Evolutionary conservation across 192 early-diverging fungal species (phyloP).

Genomic region (Kickxella alabastrina): DNA sequence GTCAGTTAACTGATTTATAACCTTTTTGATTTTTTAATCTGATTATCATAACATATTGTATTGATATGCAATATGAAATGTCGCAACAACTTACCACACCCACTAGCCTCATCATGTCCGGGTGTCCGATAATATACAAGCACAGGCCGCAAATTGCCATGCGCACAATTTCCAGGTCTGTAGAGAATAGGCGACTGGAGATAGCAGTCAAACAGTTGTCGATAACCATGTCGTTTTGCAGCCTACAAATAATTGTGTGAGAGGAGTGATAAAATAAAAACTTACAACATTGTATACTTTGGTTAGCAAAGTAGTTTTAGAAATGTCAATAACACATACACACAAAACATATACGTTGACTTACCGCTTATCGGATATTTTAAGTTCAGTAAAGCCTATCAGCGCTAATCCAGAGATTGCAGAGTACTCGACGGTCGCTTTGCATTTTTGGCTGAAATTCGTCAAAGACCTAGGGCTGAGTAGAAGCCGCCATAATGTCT

Average conservation of each 20-base stretch:
- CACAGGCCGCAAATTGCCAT: slow-evolving; percentile 16
- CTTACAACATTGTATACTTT: not conserved
- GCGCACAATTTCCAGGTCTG: slow-evolving; percentile 10
- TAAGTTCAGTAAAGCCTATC: slow-evolving; percentile 32
- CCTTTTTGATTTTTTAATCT: too few relatives aligned
- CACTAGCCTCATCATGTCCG: slow-evolving; percentile 8
- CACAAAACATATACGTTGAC: too few relatives aligned
- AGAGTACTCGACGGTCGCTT: slow-evolving; percentile 8
- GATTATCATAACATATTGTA: too few relatives aligned
- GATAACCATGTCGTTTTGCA: slow-evolving; percentile 24
- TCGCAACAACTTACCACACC: slow-evolving; percentile 34
- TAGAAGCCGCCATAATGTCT: slow-evolving; percentile 23
- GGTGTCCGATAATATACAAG: slow-evolving; percentile 13
- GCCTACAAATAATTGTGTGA: too few relatives aligned
- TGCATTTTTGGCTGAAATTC: slow-evolving; percentile 10
- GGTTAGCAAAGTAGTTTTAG: not conserved
- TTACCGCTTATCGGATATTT: slow-evolving; percentile 35
- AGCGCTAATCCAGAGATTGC: slow-evolving; percentile 22
- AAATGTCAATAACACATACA: not conserved
- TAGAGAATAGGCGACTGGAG: slow-evolving; percentile 29
- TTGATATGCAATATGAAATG: too few relatives aligned
- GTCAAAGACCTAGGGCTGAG: not conserved
- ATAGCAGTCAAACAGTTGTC: slow-evolving; percentile 24
- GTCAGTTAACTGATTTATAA: not conserved
- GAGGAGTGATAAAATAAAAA: too few relatives aligned